Base-by-base conservation (phyloP, 1,139 yeast species). In the Yamadazyma kanchanaburiensis region DNA sequence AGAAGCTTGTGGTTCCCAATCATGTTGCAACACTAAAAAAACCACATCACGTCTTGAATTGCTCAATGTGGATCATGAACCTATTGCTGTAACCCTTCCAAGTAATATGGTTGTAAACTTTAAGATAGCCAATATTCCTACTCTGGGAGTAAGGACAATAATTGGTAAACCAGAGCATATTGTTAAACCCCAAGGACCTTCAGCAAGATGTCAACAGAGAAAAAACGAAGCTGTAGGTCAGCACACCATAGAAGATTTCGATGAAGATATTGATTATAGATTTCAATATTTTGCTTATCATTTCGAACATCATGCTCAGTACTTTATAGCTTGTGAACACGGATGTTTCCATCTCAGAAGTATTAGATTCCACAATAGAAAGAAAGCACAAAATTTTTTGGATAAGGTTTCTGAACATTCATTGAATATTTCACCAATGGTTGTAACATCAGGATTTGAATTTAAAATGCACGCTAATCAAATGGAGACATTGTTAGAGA, bases 341-440 rank as follows among this genome's bases (percentile, higher is more conserved):
- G 35, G 35, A 10, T 32, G 35, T 14, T 29, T 32, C 27, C 35
- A 32, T 16, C 27, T 32, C 15, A 17, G 32, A 11, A 28, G 32
- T 13, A 17, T 15, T 17, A 19, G 26, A 21, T 23, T 28, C 20
- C 15, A 22, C 11, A 25, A 17, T n/a, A 18, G 25, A 20, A 12
- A 9, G 5, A 17, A 18, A 11, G 33, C 29, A 5, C 18, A 10
- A 14, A 16, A 15, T 6, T 26, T 30, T 17, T 25, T 28, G 17
- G n/a, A 28, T 9, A 24, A 28, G 12, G 16, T 24, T 4, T 17
- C 14, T 10, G 21, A 12, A 16, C 16, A 28, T 12, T 17, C 22
- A 4, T 16, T 20, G 12, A 11, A 15, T 12, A 18, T 16, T 3
- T 20, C 27, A 4, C 31, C 31, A 7, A 17, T 7, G 9, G 20